Evolutionary conservation across 2,329 filamentous ascomycete genomes (phyloP).

Genomic region (Graphium sp.): DNA sequence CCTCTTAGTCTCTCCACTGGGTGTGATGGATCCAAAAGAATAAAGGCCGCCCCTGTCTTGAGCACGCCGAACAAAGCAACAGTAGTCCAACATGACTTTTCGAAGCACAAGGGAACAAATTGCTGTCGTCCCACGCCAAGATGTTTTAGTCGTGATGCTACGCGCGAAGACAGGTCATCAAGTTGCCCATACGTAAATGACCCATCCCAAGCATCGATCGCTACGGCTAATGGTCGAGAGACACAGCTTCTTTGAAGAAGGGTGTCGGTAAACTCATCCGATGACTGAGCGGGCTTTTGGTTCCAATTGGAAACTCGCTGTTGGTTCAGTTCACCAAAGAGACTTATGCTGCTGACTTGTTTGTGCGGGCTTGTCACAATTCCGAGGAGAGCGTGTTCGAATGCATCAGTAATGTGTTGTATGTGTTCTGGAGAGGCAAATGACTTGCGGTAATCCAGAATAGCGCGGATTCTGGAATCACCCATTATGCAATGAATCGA

Average conservation of each 20-base stretch:
- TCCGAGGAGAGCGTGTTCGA: too few relatives aligned
- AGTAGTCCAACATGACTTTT: constrained; percentile 11
- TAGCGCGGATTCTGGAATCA: too few relatives aligned
- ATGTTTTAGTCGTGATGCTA: constrained; percentile 6
- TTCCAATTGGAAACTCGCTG: too few relatives aligned
- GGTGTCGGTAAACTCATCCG: constrained; percentile 27
- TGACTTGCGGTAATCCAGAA: too few relatives aligned
- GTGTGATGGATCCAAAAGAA: constrained; percentile 9
- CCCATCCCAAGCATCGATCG: constrained; percentile 27
- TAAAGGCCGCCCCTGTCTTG: constrained; percentile 10
- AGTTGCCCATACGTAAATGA: constrained; percentile 22
- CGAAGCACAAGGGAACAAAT: constrained; percentile 12
- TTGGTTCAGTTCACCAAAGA: too few relatives aligned
- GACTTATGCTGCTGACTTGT: too few relatives aligned
- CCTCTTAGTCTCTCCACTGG: constrained; percentile 5
- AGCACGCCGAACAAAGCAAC: constrained; percentile 10
- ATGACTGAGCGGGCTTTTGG: too few relatives aligned
- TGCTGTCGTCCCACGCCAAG: constrained; percentile 11
- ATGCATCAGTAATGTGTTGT: too few relatives aligned
- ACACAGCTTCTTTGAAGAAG: constrained; percentile 18
- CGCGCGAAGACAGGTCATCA: constrained; percentile 4
- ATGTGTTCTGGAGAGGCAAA: too few relatives aligned
- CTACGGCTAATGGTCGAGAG: constrained; percentile 13
- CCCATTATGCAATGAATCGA: too few relatives aligned
- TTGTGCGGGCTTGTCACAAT: too few relatives aligned